These are phyloP conservation scores for Alternaria viburni DNA, from an alignment of 2,329 filamentous ascomycete species.

Conservation along the genomic window DNA sequence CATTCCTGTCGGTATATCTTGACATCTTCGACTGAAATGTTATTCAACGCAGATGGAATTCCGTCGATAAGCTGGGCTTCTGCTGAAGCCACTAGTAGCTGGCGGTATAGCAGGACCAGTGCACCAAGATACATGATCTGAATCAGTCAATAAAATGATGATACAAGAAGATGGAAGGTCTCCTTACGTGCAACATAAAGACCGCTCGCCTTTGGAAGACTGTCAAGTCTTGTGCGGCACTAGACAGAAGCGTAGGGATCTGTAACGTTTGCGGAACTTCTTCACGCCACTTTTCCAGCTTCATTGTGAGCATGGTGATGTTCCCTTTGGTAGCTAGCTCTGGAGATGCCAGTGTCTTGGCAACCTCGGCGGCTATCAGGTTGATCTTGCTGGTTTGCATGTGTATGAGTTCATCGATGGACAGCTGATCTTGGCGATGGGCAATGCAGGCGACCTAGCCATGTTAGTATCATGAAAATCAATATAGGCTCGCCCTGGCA, in stretches of 20 bases:
- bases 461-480: constrained; percentile 15
- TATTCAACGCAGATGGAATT: constrained; percentile 28
- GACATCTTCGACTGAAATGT: constrained; percentile 35
- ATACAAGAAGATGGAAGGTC: background rate
- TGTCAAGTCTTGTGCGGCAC: constrained; percentile 29
- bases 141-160: background rate
- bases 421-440: constrained; percentile 14
- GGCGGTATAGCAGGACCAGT: constrained; percentile 45
- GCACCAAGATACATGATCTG: constrained; percentile 50
- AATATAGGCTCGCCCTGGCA: background rate
- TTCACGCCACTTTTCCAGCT: constrained; percentile 43
- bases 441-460: constrained; percentile 30
- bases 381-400: constrained; percentile 44
- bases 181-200: constrained; percentile 46
- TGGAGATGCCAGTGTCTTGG: constrained; percentile 39
- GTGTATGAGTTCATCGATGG: constrained; percentile 43
- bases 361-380: constrained; percentile 45
- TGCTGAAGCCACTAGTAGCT: constrained; percentile 41
- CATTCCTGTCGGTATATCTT: constrained; percentile 40
- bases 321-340: constrained; percentile 39
- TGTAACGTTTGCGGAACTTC: constrained; percentile 43
- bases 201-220: constrained; percentile 43
- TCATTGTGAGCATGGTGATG: constrained; percentile 35
- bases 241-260: constrained; percentile 37
- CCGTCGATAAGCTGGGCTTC: constrained; percentile 39